Evolutionary conservation across 352 stramenopile species (phyloP).

Genomic region (Pythium biforme): DNA sequence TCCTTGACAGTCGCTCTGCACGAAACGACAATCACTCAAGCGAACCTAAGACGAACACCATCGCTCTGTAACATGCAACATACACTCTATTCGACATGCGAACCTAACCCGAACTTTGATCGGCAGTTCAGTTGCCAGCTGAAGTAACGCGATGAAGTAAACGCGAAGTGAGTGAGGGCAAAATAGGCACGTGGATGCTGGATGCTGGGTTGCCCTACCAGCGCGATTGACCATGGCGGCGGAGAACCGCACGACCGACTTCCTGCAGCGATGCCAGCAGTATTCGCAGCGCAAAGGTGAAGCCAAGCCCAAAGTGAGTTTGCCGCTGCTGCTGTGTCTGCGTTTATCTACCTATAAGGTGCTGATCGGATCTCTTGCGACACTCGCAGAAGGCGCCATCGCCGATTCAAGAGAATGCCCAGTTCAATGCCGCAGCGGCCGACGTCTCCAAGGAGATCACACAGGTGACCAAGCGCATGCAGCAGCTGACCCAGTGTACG

Average conservation of each 20-base stretch:
- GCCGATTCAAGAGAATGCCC: slow-evolving; percentile 64
- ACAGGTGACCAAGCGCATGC: slow-evolving; percentile 74
- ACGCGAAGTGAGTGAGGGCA: slow-evolving; percentile 26
- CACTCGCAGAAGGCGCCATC: slow-evolving; percentile 40
- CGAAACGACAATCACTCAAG: background rate
- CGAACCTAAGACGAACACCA: too few species aligned
- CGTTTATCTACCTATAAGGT: background rate
- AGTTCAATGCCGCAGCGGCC: slow-evolving; percentile 78
- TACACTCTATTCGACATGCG: background rate
- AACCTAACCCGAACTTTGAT: slow-evolving; percentile 8
- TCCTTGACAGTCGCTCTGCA: too few species aligned
- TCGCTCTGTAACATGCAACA: too few species aligned
- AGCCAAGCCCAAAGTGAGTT: slow-evolving; percentile 2
- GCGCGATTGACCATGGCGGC: slow-evolving; percentile 40
- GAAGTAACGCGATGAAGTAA: slow-evolving; percentile 33
- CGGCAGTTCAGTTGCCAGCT: slow-evolving; percentile 12
- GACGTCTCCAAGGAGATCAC: slow-evolving; percentile 85
- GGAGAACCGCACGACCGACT: slow-evolving; percentile 71
- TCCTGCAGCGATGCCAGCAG: slow-evolving; percentile 62
- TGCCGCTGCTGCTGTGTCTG: background rate
- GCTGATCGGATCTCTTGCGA: background rate
- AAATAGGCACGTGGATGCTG: slow-evolving; percentile 19
- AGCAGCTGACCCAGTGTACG: slow-evolving; percentile 77
- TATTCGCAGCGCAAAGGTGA: slow-evolving; percentile 38
- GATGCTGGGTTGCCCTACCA: background rate